A percentile compares a stretch with the other conserved stretches of the same genome.
Conservation (phyloP, 805 yeast species). For the Teunomyces lycoperdinae region DNA sequence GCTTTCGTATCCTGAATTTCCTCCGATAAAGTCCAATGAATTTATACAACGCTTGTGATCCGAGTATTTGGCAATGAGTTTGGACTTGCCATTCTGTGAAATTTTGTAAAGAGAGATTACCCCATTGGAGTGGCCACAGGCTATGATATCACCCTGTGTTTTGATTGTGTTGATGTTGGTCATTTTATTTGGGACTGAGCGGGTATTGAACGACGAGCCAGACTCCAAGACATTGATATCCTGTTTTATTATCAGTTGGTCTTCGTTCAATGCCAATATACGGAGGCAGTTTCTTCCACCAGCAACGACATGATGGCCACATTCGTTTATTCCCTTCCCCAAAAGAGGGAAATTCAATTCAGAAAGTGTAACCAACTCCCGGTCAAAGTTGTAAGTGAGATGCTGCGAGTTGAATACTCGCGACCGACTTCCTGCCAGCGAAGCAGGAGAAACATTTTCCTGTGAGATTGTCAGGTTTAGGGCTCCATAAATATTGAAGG, state of each 20-base stretch:
- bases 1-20: constrained; percentile 9
- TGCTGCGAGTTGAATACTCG: constrained; percentile 11
- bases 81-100: constrained; percentile 30
- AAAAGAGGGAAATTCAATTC: constrained; percentile 21
- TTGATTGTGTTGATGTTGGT: constrained; percentile 40
- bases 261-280: constrained; percentile 28
- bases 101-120: constrained; percentile 30
- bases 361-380: constrained; percentile 22
- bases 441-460: constrained; percentile 13
- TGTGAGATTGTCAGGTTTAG: constrained; percentile 15
- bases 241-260: constrained; percentile 29
- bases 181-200: constrained; percentile 16
- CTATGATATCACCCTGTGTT: constrained; percentile 30
- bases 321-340: constrained; percentile 3
- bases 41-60: constrained; percentile 44
- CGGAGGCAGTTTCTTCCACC: constrained; percentile 43
- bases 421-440: constrained; percentile 14
- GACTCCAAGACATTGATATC: constrained; percentile 34
- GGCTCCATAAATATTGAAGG: constrained; percentile 57
- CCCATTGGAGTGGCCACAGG: constrained; percentile 42
- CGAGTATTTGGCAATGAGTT: constrained; percentile 24
- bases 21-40: constrained; percentile 35
- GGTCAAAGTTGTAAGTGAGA: constrained; percentile 19
- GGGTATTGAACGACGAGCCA: constrained; percentile 7
- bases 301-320: constrained; percentile 32